phyloP scores from a whole-genome alignment of 2,329 filamentous ascomycete genomes.

The Verruconis gallopava region DNA sequence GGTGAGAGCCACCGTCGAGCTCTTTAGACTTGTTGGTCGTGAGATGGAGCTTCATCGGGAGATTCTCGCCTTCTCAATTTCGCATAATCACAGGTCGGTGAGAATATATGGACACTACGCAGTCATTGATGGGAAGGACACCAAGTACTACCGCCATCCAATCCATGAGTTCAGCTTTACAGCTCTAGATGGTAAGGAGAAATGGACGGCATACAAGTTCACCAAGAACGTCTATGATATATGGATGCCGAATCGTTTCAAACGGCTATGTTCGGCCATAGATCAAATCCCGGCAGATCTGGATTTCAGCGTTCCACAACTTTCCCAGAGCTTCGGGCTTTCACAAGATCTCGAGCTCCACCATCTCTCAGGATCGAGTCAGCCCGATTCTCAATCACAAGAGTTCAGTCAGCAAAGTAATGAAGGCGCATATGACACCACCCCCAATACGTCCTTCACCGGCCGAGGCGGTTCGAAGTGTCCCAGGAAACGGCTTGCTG shows the following conservation, averaged over 20 bases:
- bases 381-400: neutral
- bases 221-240: slow-evolving; percentile 12
- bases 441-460: neutral
- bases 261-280: neutral
- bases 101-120: slow-evolving; percentile 10
- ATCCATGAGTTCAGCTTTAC: slow-evolving; percentile 2
- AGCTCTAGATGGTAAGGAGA: slow-evolving; percentile 12
- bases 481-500: neutral
- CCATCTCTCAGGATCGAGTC: neutral
- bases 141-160: slow-evolving; percentile 8
- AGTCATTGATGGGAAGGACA: slow-evolving; percentile 8
- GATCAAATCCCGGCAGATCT: neutral
- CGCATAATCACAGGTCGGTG: slow-evolving; percentile 5
- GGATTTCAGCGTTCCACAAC: neutral
- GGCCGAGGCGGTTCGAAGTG: neutral
- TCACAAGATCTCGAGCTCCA: slow-evolving; percentile 5
- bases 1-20: slow-evolving; percentile 2
- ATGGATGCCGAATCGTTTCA: slow-evolving; percentile 8
- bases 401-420: slow-evolving; percentile 1
- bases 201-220: too few relatives aligned
- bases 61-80: slow-evolving; percentile 7
- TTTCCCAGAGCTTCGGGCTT: slow-evolving; percentile 3
- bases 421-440: neutral
- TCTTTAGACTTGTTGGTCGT: slow-evolving; percentile 5
- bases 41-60: slow-evolving; percentile 2